Percentiles rank a stretch among this genome's conserved stretches.
Conservation (phyloP, 108 stramenopile species). For the Nitzschia inconspicua region DNA sequence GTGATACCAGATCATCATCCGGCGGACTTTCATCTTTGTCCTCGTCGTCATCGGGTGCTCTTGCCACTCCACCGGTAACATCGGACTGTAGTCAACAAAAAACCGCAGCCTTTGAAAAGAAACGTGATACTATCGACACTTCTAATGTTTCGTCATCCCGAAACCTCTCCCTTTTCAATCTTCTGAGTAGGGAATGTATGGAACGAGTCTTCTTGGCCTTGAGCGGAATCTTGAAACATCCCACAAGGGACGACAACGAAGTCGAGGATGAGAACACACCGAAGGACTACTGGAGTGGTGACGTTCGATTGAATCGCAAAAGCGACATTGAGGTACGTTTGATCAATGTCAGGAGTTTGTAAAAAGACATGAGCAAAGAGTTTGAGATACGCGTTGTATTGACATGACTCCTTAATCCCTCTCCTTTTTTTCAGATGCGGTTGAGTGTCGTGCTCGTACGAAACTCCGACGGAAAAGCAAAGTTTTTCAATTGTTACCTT, state of each 20-base stretch:
- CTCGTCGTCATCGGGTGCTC: no score
- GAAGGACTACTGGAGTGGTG: constrained; percentile 58
- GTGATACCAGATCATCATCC: no score
- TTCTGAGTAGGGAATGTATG: constrained; percentile 74
- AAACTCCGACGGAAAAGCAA: constrained; percentile 57
- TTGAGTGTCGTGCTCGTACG: constrained; percentile 75
- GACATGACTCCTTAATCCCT: constrained; percentile 5
- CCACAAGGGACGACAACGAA: neutral
- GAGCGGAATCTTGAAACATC: constrained; percentile 63
- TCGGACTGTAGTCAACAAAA: neutral
- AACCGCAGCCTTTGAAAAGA: neutral
- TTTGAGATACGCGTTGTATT: neutral
- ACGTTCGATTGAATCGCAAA: constrained; percentile 46
- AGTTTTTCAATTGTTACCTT: constrained; percentile 78
- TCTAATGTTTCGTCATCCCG: constrained; percentile 2
- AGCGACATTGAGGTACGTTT: constrained; percentile 32
- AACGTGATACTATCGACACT: neutral
- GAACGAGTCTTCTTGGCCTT: constrained; percentile 69
- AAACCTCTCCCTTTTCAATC: constrained; percentile 74
- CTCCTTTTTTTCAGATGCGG: constrained; percentile 41
- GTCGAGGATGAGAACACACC: neutral
- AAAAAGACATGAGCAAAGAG: neutral
- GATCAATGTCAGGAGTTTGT: neutral
- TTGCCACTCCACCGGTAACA: no score
- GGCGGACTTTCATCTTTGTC: neutral